A percentile compares a stretch with the other conserved stretches of the same genome.
Conservation (phyloP, 2,329 filamentous ascomycete species). For the Botrytis sinoallii region DNA sequence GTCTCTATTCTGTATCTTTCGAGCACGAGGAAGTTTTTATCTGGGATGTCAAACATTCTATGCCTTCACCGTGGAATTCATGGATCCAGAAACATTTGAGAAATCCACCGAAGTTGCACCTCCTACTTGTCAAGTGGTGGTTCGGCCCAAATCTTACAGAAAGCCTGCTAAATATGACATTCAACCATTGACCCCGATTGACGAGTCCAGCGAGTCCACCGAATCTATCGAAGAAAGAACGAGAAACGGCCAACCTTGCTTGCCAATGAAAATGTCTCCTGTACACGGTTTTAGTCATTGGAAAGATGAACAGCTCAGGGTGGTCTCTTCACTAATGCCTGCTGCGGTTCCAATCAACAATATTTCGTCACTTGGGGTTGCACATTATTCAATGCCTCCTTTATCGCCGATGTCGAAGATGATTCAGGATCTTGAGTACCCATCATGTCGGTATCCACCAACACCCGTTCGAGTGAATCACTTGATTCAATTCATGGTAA, state of each 20-base stretch:
- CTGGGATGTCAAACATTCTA: constrained; percentile 6
- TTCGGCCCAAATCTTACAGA: not conserved
- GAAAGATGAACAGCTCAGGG: not conserved
- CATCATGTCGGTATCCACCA: too few relatives aligned
- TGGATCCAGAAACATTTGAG: not conserved
- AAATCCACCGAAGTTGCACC: not conserved
- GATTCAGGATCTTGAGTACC: not conserved
- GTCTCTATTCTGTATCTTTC: not conserved
- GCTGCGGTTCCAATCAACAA: not conserved
- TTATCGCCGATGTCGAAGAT: constrained; percentile 1
- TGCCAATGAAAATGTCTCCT: not conserved
- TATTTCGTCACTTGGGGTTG: not conserved
- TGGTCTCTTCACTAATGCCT: not conserved
- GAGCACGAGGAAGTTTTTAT: constrained; percentile 13
- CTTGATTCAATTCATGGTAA: not conserved
- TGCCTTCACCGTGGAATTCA: not conserved
- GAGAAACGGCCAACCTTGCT: not conserved
- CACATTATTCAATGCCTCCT: too few relatives aligned
- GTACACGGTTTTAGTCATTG: too few relatives aligned
- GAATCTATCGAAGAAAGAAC: not conserved
- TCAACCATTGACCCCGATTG: not conserved
- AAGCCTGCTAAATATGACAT: constrained; percentile 12
- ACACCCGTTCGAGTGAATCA: not conserved
- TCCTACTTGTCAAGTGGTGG: not conserved
- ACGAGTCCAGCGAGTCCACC: not conserved